Conservation (phyloP, 1,139 yeast genomes). For the Saccharomyces pastorianus region DNA sequence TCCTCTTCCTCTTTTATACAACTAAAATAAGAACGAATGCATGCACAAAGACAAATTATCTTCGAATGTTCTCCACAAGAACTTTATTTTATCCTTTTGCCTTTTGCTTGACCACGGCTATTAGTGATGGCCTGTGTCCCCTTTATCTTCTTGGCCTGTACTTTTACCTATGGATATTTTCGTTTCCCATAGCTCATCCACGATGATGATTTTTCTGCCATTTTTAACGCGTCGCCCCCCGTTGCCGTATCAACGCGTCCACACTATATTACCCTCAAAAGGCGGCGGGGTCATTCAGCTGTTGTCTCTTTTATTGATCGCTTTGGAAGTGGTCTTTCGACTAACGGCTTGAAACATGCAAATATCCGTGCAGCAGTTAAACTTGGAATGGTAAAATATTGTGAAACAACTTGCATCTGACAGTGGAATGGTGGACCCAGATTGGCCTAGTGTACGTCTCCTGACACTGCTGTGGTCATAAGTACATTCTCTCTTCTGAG, state of each 20-base stretch:
- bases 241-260: conserved; percentile 1
- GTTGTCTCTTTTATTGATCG: too few relatives aligned
- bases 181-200: background rate
- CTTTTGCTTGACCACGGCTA: background rate
- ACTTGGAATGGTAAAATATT: too few relatives aligned
- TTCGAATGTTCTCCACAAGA: background rate
- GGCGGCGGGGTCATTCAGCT: too few relatives aligned
- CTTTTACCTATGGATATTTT: background rate
- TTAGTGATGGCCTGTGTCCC: background rate
- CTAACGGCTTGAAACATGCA: too few relatives aligned
- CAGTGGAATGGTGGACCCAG: too few relatives aligned
- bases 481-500: too few relatives aligned
- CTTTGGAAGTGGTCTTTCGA: too few relatives aligned
- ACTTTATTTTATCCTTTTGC: background rate
- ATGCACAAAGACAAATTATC: background rate
- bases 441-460: too few relatives aligned
- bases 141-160: background rate
- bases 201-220: background rate
- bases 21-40: background rate
- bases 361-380: too few relatives aligned
- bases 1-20: background rate
- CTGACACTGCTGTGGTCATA: too few relatives aligned
- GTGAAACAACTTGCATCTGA: too few relatives aligned
- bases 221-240: conserved; percentile 3
- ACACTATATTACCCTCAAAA: background rate